phyloP scores from a whole-genome alignment of 164 flowering plant species.

The Litsea cubeba region DNA sequence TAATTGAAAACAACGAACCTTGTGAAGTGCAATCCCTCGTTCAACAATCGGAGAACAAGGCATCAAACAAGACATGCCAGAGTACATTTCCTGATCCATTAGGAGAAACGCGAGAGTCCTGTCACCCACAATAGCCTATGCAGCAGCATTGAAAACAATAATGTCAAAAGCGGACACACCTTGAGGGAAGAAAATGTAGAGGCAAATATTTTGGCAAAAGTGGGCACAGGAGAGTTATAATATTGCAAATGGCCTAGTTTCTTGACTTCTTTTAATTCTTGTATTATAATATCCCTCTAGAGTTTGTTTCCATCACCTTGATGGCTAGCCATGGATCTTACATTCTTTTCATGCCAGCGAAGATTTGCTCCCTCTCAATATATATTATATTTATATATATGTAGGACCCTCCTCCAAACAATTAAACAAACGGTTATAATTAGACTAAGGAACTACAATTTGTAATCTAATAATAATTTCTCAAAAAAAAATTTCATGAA shows the following conservation, averaged over 20 bases:
- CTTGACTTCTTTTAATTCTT: too few relatives aligned
- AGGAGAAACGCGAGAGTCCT: constrained; percentile 84
- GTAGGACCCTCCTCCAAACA: background rate
- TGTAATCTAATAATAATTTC: background rate
- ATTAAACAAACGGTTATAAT: background rate
- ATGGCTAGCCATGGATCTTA: too few relatives aligned
- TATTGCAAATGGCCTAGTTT: too few relatives aligned
- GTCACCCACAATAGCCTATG: constrained; percentile 92
- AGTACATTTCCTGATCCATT: constrained; percentile 94
- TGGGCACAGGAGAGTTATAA: too few relatives aligned
- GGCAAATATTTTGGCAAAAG: too few relatives aligned
- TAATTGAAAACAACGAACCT: constrained; percentile 43
- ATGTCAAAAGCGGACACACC: background rate
- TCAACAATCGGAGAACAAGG: constrained; percentile 77
- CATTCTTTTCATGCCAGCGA: too few relatives aligned
- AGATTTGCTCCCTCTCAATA: too few relatives aligned
- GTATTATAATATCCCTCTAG: too few relatives aligned
- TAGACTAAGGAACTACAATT: background rate
- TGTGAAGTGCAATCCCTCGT: constrained; percentile 95
- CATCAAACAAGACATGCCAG: constrained; percentile 80
- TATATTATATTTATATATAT: too few relatives aligned
- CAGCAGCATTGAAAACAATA: constrained; percentile 9
- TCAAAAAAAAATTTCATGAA: background rate
- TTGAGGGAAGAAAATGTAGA: too few relatives aligned
- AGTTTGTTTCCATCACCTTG: too few relatives aligned